Conservation (phyloP, 208 protist genomes). For the Entamoeba invadens region DNA sequence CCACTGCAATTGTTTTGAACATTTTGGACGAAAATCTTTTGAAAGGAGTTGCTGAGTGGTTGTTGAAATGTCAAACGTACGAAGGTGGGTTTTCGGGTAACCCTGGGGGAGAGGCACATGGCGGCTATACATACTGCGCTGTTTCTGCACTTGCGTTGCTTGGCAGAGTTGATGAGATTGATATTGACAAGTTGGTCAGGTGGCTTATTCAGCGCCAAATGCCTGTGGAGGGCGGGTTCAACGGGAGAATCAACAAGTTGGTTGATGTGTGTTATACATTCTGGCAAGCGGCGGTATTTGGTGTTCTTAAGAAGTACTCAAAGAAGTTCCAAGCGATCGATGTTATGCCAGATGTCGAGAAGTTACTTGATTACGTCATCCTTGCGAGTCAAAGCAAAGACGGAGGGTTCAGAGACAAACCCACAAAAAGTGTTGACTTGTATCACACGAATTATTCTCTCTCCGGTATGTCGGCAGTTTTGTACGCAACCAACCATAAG, state of each 20-base stretch:
- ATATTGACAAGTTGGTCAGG: conserved; percentile 32
- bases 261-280: conserved; percentile 86
- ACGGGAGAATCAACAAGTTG: conserved; percentile 83
- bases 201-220: conserved; percentile 60
- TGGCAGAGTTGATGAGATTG: conserved; percentile 39
- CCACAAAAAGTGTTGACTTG: conserved; percentile 16
- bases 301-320: not conserved
- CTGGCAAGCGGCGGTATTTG: conserved; percentile 46
- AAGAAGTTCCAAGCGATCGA: not conserved
- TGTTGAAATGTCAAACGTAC: conserved; percentile 61
- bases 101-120: conserved; percentile 56
- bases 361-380: not conserved
- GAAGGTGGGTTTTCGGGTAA: conserved; percentile 65
- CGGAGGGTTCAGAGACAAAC: conserved; percentile 25
- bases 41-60: conserved; percentile 32
- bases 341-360: not conserved
- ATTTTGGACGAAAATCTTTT: conserved; percentile 2
- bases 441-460: conserved; percentile 29
- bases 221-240: conserved; percentile 65
- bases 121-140: conserved; percentile 69
- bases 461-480: conserved; percentile 13
- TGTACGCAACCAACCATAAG: not conserved
- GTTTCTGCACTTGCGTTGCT: conserved; percentile 54
- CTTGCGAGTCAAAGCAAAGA: not conserved
- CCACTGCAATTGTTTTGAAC: conserved; percentile 52